Evolutionary conservation across 345 rosid genomes (phyloP).

Genomic region (Hibiscus trionum): DNA sequence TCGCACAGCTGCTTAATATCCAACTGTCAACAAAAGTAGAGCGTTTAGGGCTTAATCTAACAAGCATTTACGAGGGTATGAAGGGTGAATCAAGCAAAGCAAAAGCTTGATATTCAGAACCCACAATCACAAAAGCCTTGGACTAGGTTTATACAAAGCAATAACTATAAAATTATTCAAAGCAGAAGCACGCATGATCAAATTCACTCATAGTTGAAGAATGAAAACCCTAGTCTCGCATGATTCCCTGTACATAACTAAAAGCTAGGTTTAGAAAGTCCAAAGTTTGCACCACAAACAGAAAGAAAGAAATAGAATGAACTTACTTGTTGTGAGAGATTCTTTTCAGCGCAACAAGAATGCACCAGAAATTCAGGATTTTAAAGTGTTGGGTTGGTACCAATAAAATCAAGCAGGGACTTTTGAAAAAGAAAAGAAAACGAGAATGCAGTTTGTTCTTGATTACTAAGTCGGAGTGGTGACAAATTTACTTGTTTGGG

Average conservation of each 20-base stretch:
- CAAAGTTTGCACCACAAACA: background rate
- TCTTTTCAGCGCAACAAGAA: background rate
- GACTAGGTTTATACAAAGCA: background rate
- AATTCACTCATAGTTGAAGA: background rate
- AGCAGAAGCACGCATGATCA: background rate
- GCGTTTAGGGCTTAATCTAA: background rate
- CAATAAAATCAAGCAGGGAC: background rate
- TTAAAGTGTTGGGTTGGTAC: too few relatives aligned
- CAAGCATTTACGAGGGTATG: background rate
- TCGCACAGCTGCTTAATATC: conserved; percentile 7
- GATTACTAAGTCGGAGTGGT: background rate
- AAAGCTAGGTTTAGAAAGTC: background rate
- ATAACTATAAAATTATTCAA: background rate
- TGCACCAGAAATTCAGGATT: background rate
- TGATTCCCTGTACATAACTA: background rate
- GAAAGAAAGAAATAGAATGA: background rate
- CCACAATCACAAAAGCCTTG: background rate
- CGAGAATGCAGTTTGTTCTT: background rate
- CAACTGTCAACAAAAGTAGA: background rate
- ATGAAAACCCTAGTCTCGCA: background rate
- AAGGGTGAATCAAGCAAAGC: background rate
- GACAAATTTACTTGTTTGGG: background rate
- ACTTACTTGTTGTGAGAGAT: background rate
- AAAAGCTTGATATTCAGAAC: background rate
- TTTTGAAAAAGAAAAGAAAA: background rate